A percentile compares a stretch with the other conserved stretches of the same genome.
These are phyloP conservation scores for Boletus coccyginus DNA, from an alignment of 768 basidiomycete genomes.

Conservation along the genomic window DNA sequence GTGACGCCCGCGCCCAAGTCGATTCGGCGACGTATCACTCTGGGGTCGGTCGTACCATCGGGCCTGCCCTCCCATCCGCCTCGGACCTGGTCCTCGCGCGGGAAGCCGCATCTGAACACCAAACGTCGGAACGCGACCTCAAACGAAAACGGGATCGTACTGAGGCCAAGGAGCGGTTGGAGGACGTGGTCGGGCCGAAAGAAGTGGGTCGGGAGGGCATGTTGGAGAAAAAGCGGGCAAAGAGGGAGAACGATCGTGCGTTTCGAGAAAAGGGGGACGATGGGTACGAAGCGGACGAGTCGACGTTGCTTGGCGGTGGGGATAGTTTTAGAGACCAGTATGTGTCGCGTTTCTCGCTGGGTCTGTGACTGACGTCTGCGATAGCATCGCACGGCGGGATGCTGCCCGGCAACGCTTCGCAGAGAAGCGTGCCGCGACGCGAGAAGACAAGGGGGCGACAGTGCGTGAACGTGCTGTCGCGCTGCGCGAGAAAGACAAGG, in stretches of 20 bases:
- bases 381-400: slow-evolving; percentile 73
- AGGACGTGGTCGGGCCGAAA: slow-evolving; percentile 79
- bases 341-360: slow-evolving; percentile 19
- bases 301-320: slow-evolving; percentile 76
- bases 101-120: slow-evolving; percentile 56
- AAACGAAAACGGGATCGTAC: slow-evolving; percentile 67
- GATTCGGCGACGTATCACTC: slow-evolving; percentile 40
- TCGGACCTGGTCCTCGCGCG: slow-evolving; percentile 68
- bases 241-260: slow-evolving; percentile 64
- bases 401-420: slow-evolving; percentile 62
- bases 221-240: slow-evolving; percentile 81
- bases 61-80: slow-evolving; percentile 66
- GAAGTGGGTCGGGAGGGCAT: slow-evolving; percentile 79
- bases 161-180: slow-evolving; percentile 65
- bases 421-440: slow-evolving; percentile 40
- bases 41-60: slow-evolving; percentile 43
- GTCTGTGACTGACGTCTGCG: slow-evolving; percentile 5
- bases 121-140: slow-evolving; percentile 48
- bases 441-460: slow-evolving; percentile 50
- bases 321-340: slow-evolving; percentile 82
- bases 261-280: slow-evolving; percentile 75
- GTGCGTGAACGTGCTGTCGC: slow-evolving; percentile 60
- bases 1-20: slow-evolving; percentile 58
- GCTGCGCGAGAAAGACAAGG: slow-evolving; percentile 77
- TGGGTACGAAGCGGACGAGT: slow-evolving; percentile 75